These are phyloP conservation scores for Saturnispora besseyi DNA, from an alignment of 805 yeast species.

Conservation along the genomic window DNA sequence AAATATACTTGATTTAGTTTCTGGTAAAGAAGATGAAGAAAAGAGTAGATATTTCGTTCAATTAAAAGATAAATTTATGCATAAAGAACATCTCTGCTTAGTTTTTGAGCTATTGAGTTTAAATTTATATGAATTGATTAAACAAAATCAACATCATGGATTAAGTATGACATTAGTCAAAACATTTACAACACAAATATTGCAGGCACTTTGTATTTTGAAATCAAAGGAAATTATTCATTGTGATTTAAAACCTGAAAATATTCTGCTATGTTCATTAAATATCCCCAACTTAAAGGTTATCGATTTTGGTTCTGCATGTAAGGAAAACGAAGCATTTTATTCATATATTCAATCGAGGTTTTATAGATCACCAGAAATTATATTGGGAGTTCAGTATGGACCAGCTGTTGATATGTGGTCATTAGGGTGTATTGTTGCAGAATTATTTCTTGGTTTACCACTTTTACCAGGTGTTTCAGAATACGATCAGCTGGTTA, in stretches of 20 bases:
- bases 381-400: constrained; percentile 77
- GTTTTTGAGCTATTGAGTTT: constrained; percentile 86
- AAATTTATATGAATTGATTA: constrained; percentile 80
- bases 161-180: constrained; percentile 70
- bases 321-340: constrained; percentile 82
- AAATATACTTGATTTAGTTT: constrained; percentile 71
- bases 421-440: constrained; percentile 97
- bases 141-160: constrained; percentile 92
- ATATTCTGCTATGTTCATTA: constrained; percentile 69
- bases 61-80: constrained; percentile 81
- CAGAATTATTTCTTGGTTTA: constrained; percentile 71
- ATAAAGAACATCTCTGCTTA: constrained; percentile 84
- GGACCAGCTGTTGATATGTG: constrained; percentile 96
- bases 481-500: constrained; percentile 80
- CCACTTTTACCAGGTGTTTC: constrained; percentile 89
- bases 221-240: constrained; percentile 83
- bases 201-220: constrained; percentile 71
- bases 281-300: constrained; percentile 84
- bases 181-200: constrained; percentile 67
- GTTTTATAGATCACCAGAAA: constrained; percentile 97
- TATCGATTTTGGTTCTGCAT: constrained; percentile 94
- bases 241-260: constrained; percentile 96
- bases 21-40: constrained; percentile 56
- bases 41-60: constrained; percentile 70
- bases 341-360: constrained; percentile 88